Conservation (phyloP, 1,284 basidiomycete genomes). For the Rhizoctonia solani region DNA sequence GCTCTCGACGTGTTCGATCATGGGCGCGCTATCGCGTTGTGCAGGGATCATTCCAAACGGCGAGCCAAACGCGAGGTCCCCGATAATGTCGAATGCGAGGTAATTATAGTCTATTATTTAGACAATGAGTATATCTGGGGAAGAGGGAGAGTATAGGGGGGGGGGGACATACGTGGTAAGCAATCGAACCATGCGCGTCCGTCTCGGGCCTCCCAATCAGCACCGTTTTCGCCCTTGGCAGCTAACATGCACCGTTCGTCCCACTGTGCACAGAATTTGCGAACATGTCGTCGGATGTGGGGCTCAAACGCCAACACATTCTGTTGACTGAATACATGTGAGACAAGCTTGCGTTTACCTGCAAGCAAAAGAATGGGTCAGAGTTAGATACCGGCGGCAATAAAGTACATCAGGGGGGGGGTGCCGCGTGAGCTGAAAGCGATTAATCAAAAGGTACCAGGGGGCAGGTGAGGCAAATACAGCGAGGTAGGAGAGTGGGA, state of each 20-base stretch:
- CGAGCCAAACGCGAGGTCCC: constrained; percentile 81
- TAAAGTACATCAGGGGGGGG: too few species aligned
- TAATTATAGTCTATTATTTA: constrained; percentile 90
- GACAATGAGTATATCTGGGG: constrained; percentile 64
- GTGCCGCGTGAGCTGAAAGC: too few species aligned
- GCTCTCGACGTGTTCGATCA: constrained; percentile 48
- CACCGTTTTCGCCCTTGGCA: constrained; percentile 51
- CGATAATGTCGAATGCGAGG: too few species aligned
- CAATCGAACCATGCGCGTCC: constrained; percentile 74
- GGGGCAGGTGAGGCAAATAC: too few species aligned
- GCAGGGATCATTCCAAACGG: constrained; percentile 89
- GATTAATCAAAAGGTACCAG: too few species aligned
- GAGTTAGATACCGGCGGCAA: too few species aligned
- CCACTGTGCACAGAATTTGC: constrained; percentile 69
- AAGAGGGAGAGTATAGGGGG: not conserved
- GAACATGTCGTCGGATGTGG: constrained; percentile 71
- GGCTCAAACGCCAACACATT: constrained; percentile 65
- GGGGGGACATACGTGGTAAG: constrained; percentile 61
- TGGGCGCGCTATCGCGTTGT: constrained; percentile 72
- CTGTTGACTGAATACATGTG: constrained; percentile 86
- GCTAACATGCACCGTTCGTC: constrained; percentile 69
- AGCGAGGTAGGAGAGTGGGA: too few species aligned
- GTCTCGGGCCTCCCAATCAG: constrained; percentile 63
- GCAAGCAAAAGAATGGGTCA: not conserved
- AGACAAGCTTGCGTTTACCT: constrained; percentile 87